These are phyloP conservation scores for Fusarium abutilonis DNA, from an alignment of 2,329 filamentous ascomycete species.

Conservation along the genomic window DNA sequence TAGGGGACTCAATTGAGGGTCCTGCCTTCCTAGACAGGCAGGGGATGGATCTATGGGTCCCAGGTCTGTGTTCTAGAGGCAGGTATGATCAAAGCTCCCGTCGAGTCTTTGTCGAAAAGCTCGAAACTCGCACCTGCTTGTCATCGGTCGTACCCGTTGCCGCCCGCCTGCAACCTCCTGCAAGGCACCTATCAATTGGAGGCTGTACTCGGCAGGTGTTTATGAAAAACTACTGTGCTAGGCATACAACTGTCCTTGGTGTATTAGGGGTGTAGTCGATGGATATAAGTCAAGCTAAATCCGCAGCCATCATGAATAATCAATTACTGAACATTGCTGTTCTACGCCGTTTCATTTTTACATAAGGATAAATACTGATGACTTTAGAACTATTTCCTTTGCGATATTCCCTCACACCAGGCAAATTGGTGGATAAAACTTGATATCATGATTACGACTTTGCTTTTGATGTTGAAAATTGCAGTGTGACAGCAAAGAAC, in stretches of 20 bases:
- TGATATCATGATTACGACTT: slow-evolving; percentile 24
- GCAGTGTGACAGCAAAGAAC: slow-evolving; percentile 5
- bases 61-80: slow-evolving; percentile 29
- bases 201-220: slow-evolving; percentile 14
- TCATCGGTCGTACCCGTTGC: slow-evolving; percentile 30
- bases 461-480: slow-evolving; percentile 23
- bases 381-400: neutral
- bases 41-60: slow-evolving; percentile 24
- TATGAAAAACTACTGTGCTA: slow-evolving; percentile 6
- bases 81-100: slow-evolving; percentile 11
- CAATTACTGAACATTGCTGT: neutral
- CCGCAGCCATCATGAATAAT: slow-evolving; percentile 20
- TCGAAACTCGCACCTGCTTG: slow-evolving; percentile 33
- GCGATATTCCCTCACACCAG: neutral
- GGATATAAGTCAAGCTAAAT: neutral
- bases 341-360: neutral
- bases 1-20: slow-evolving; percentile 17
- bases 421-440: neutral
- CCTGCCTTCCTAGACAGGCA: slow-evolving; percentile 18
- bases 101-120: slow-evolving; percentile 2
- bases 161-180: slow-evolving; percentile 10
- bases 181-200: slow-evolving; percentile 18
- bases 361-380: neutral
- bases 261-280: neutral
- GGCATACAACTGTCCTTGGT: slow-evolving; percentile 1